Base-by-base conservation (phyloP, 169 alveolate genomes). In the Cryptosporidium baileyi region DNA sequence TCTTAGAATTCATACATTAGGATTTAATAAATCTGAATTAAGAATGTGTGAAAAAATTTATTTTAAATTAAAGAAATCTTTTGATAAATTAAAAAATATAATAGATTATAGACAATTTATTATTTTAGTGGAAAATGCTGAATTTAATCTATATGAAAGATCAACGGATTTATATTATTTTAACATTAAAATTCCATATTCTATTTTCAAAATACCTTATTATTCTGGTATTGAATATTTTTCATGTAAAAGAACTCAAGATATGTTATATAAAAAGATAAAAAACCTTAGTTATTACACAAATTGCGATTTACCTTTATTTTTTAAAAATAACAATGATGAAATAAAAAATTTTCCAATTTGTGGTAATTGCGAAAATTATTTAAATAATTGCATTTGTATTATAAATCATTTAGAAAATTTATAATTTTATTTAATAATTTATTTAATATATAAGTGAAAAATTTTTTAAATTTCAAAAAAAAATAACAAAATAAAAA, bases 161-260 rank as follows among this genome's bases (percentile, higher is more conserved):
- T 74, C 85, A 7, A 74, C 85, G 6, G 59, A 38, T 17, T 45
- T 74, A 17, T 74, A 17, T 38, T 54, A 54, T 38, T 74, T 74
- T 44, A 74, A 54, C 54, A 67, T 67, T 11, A 74, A 51, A 36
- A 30, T 74, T 7, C 85, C 85, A 15, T 74, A 74, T 43, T 54
- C 67, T 8, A n/a, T 19, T 8, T 54, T 74, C 40, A 74, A n/a
- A 19, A 57, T 51, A 11, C 85, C 85, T 5, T 74, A 74, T 40
- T 11, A 8, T 36, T 34, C 59, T 19, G 74, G 60, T 15, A 59
- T 24, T 7, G 41, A 57, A 6, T 36, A 54, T 9, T 74, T 74
- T 28, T 74, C 85, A 1, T 7, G 15, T 22, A 11, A 3, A 19
- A 40, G 4, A 2, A 74, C 85, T 1, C 60, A 22, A 40, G 36